Base-by-base conservation (phyloP, 2,329 filamentous ascomycete species). In the Colletotrichum siamense region DNA sequence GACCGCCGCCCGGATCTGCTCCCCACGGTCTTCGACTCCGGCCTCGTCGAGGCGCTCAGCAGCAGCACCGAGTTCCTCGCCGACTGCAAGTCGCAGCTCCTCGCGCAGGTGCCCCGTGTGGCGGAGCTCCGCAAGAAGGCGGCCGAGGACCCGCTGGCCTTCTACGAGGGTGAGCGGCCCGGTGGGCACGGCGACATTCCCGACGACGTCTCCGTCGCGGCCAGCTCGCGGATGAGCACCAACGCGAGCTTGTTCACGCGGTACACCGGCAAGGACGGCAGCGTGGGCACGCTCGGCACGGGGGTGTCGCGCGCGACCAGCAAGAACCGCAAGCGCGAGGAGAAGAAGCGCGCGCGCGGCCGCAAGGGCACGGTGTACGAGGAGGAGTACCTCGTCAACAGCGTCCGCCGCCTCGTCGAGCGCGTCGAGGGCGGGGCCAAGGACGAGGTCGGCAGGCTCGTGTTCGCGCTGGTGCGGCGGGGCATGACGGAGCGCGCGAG, bases 361-460 rank as follows among this genome's bases (percentile, higher is more conserved):
- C 96, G 98, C 84, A 99, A 99, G 88, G 97, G 97, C 13, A 98
- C 95, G 18, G 95, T 99, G 7, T 99, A 99, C 84, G 97, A 99
- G 84, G 96, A 99, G 82, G 97, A 99, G 85, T 99, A 99, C 84
- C 91, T 99, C 7, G 93, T 98, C 75, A 97, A 96, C 83, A 96
- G 94, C 79, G 93, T 99, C 44, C 91, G 94, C 15, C 90, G 97
- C 28, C 89, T 99, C 39, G 91, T 98, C 16, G 95, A 98, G 83
- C 90, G 96, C 44, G 92, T 98, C 26, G 95, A 96, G 83, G 89
- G 88, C 30, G 89, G 88, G 26, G 90, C 94, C 4, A 90, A 92
- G 67, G 89, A 91, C 1, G 97, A 99, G 83, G 91, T 95, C 1
- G 90, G 92, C 81, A 87, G 93, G 18, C 88, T 99, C 9, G 91